Percentiles rank a stretch among this genome's conserved stretches.
Evolutionary conservation across 768 basidiomycete species (phyloP).

Genomic region (Neoboletus brunneissimus): DNA sequence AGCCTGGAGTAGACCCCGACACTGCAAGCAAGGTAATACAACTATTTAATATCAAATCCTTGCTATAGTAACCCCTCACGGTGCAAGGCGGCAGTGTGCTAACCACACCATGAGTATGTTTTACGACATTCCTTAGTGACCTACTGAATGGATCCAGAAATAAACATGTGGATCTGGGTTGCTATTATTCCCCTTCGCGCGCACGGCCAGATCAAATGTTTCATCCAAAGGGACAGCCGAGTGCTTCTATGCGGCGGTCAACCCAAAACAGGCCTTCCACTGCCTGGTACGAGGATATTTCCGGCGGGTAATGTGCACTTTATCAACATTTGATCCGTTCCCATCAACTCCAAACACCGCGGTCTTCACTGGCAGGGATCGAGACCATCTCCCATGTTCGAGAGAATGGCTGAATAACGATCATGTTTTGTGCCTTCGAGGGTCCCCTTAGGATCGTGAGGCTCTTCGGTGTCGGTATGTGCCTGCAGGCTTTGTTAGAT

Average conservation of each 20-base stretch:
- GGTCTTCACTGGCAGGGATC: slow-evolving; percentile 36
- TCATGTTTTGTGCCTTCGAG: slow-evolving; percentile 63
- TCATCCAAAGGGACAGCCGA: no score
- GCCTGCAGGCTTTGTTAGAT: neutral
- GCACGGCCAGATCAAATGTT: no score
- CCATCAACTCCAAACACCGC: neutral
- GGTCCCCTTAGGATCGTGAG: slow-evolving; percentile 55
- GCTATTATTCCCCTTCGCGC: slow-evolving; percentile 35
- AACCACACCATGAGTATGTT: slow-evolving; percentile 49
- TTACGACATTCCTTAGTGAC: slow-evolving; percentile 47
- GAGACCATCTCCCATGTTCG: slow-evolving; percentile 62
- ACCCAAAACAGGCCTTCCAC: no score
- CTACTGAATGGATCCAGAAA: slow-evolving; percentile 54
- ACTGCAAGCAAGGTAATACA: no score
- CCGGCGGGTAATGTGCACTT: no score
- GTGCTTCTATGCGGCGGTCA: no score
- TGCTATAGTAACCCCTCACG: no score
- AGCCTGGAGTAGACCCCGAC: no score
- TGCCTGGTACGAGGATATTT: no score
- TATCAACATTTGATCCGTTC: no score
- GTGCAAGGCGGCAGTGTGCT: neutral
- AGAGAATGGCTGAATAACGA: slow-evolving; percentile 64
- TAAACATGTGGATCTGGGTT: slow-evolving; percentile 75
- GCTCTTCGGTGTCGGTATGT: slow-evolving; percentile 55
- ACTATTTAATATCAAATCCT: no score